A percentile compares a stretch with the other conserved stretches of the same genome.
Evolutionary conservation across 1,284 basidiomycete species (phyloP).

Genomic region (Cutaneotrichosporon mucoides): DNA sequence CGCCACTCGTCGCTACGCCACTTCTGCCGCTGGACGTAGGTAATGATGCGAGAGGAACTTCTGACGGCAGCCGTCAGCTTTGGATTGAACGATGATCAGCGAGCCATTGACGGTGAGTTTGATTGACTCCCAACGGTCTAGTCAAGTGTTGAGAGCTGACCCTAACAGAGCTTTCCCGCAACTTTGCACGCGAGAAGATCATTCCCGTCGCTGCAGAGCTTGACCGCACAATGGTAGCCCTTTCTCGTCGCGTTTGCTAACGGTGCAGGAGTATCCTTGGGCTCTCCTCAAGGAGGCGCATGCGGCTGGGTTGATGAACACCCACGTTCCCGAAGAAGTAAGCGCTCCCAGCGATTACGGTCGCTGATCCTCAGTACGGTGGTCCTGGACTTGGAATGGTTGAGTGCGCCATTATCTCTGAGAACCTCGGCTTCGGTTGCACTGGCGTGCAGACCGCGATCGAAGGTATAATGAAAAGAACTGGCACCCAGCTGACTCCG

Average conservation of each 20-base stretch:
- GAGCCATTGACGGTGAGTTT: slow-evolving; percentile 38
- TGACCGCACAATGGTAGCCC: slow-evolving; percentile 50
- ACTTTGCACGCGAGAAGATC: slow-evolving; percentile 53
- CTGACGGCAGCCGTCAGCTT: slow-evolving; percentile 26
- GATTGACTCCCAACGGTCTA: not conserved
- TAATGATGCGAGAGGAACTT: not conserved
- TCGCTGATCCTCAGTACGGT: slow-evolving; percentile 48
- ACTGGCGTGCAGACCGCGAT: slow-evolving; percentile 55
- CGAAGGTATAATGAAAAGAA: slow-evolving; percentile 32
- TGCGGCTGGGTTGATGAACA: slow-evolving; percentile 51
- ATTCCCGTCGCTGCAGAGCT: slow-evolving; percentile 53
- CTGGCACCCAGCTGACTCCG: not conserved
- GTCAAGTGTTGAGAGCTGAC: not conserved
- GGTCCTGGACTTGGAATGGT: slow-evolving; percentile 54
- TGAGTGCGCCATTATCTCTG: slow-evolving; percentile 53
- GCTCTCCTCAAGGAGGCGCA: slow-evolving; percentile 56
- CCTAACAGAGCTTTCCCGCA: slow-evolving; percentile 50
- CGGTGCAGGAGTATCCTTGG: slow-evolving; percentile 52
- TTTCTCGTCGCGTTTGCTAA: not conserved
- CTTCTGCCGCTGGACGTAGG: slow-evolving; percentile 1
- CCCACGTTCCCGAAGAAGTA: slow-evolving; percentile 51
- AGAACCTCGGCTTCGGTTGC: slow-evolving; percentile 54
- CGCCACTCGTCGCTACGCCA: not conserved
- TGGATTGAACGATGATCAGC: slow-evolving; percentile 39
- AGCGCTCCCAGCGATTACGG: slow-evolving; percentile 5